Conservation (phyloP, 129 eudicot genomes). For the Pittosporum tobira region DNA sequence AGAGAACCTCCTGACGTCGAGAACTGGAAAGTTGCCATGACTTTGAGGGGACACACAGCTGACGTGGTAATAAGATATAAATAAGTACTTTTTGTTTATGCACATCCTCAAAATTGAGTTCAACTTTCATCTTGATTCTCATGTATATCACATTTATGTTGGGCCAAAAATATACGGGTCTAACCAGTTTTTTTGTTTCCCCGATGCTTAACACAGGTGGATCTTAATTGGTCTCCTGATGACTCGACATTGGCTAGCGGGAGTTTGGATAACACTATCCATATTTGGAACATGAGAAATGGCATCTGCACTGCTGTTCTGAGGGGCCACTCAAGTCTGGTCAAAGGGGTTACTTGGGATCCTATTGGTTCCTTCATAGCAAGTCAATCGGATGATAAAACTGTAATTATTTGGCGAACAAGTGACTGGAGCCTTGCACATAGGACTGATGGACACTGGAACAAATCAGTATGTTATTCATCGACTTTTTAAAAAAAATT, state of each 20-base stretch:
- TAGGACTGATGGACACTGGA: conserved; percentile 97
- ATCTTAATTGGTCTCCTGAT: conserved; percentile 99
- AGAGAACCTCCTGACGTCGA: conserved; percentile 98
- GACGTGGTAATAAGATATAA: conserved; percentile 72
- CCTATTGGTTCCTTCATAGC: conserved; percentile 97
- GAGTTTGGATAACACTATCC: conserved; percentile 91
- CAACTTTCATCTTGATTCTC: no score
- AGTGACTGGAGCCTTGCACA: conserved; percentile 97
- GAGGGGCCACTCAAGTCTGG: conserved; percentile 95
- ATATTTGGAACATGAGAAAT: conserved; percentile 83
- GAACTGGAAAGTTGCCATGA: conserved; percentile 89
- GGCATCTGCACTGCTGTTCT: conserved; percentile 97
- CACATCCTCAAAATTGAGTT: neutral
- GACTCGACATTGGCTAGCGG: conserved; percentile 93
- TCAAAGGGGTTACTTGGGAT: conserved; percentile 99
- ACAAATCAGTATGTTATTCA: conserved; percentile 64
- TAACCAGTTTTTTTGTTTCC: conserved; percentile 34
- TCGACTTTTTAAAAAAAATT: no score
- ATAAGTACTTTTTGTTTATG: neutral
- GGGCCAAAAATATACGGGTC: conserved; percentile 14
- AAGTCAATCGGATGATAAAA: conserved; percentile 97
- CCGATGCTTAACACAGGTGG: conserved; percentile 97
- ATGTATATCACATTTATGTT: neutral
- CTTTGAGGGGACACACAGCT: conserved; percentile 97
- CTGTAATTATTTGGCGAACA: conserved; percentile 96